These are phyloP conservation scores for Fusarium temperatum DNA, from an alignment of 2,329 filamentous ascomycete genomes.

Conservation along the genomic window DNA sequence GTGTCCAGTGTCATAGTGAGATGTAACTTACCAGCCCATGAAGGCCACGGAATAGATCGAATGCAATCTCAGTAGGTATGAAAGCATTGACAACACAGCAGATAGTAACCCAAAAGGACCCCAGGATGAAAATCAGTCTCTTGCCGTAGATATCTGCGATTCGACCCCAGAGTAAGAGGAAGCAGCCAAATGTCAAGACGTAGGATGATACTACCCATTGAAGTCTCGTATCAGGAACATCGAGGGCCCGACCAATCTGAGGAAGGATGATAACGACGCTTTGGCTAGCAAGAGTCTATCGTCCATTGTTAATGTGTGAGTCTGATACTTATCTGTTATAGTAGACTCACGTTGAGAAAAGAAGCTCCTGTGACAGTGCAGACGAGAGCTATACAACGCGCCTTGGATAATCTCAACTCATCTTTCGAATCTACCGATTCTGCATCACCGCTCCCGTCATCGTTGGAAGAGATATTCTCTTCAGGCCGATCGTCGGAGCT, in stretches of 20 bases:
- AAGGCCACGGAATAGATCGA: slow-evolving; percentile 72
- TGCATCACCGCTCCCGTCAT: slow-evolving; percentile 11
- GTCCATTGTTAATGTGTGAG: neutral
- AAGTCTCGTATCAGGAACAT: slow-evolving; percentile 65
- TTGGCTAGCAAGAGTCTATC: slow-evolving; percentile 42
- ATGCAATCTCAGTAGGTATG: slow-evolving; percentile 71
- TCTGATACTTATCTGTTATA: neutral
- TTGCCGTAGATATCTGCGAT: slow-evolving; percentile 75
- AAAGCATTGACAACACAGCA: slow-evolving; percentile 70
- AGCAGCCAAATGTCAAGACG: slow-evolving; percentile 72
- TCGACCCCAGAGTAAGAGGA: slow-evolving; percentile 73
- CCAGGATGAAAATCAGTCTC: slow-evolving; percentile 70
- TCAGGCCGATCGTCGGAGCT: neutral
- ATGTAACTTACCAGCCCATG: slow-evolving; percentile 62
- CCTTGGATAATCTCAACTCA: slow-evolving; percentile 56
- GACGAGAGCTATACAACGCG: slow-evolving; percentile 63
- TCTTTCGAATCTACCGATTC: slow-evolving; percentile 38
- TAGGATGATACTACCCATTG: slow-evolving; percentile 76
- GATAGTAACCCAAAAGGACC: slow-evolving; percentile 69
- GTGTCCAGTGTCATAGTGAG: too few relatives aligned
- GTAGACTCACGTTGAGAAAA: slow-evolving; percentile 61
- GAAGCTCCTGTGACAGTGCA: slow-evolving; percentile 63
- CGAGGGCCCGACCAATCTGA: slow-evolving; percentile 64
- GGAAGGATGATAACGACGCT: slow-evolving; percentile 55
- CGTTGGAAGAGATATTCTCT: neutral